Conservation (phyloP, 371 early-diverging fungal genomes). For the Syncephalastrum racemosum region DNA sequence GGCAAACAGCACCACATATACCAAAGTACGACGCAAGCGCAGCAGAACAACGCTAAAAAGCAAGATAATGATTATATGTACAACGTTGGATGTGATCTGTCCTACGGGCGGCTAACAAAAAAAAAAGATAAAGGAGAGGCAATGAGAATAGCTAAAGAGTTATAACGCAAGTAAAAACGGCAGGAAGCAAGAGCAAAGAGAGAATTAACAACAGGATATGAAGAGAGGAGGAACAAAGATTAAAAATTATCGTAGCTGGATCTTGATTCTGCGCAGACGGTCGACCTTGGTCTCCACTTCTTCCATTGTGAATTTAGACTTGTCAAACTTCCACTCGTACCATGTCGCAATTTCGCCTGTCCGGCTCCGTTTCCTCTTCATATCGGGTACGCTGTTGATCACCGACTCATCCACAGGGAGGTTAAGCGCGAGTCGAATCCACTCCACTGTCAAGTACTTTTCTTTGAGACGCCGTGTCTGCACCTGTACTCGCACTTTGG, state of each 20-base stretch:
- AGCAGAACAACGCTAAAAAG: no score
- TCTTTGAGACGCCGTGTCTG: conserved; percentile 42
- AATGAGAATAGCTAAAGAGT: no score
- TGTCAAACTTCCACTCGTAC: conserved; percentile 47
- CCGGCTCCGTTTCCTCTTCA: conserved; percentile 16
- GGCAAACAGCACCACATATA: no score
- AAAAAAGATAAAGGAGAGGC: not conserved
- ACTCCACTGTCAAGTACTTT: conserved; percentile 41
- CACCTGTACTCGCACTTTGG: conserved; percentile 39
- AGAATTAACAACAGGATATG: no score
- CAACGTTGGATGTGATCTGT: no score
- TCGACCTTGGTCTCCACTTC: conserved; percentile 42
- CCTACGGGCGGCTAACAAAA: not conserved
- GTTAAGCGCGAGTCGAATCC: conserved; percentile 45
- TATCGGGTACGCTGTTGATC: conserved; percentile 19
- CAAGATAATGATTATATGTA: no score
- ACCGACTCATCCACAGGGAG: conserved; percentile 36
- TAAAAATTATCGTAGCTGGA: not conserved
- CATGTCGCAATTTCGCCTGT: conserved; percentile 47
- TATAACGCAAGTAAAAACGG: no score
- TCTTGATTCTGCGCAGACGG: conserved; percentile 25
- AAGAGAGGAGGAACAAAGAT: no score
- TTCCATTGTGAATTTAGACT: conserved; percentile 22
- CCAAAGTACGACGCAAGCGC: no score
- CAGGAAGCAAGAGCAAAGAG: no score